These are phyloP conservation scores for Ostreobium quekettii DNA, from an alignment of 139 green algal species.

Conservation along the genomic window DNA sequence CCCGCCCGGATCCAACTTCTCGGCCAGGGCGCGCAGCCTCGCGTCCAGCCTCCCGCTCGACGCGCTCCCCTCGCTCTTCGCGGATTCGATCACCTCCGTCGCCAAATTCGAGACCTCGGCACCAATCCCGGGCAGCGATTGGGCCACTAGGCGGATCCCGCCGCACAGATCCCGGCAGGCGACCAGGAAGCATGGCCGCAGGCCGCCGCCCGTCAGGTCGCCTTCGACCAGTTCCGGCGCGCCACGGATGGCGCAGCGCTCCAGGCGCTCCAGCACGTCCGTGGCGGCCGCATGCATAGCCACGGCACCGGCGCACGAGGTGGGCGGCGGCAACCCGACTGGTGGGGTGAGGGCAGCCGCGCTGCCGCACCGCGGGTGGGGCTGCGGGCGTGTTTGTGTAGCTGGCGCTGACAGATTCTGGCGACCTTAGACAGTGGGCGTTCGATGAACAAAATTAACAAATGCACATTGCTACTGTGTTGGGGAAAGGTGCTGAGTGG, in stretches of 20 bases:
- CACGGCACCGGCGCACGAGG: no score
- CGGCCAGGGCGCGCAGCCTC: background rate
- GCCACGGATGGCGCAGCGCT: background rate
- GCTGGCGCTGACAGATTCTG: no score
- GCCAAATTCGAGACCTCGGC: background rate
- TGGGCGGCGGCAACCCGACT: no score
- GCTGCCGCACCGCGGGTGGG: no score
- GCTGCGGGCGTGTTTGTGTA: no score
- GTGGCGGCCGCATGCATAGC: background rate
- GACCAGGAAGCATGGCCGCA: background rate
- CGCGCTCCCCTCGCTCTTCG: background rate
- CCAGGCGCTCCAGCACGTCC: background rate
- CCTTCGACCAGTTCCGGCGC: background rate
- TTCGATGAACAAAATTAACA: no score
- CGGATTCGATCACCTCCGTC: background rate
- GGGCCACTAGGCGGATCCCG: background rate
- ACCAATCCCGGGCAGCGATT: background rate
- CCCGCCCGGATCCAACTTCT: background rate
- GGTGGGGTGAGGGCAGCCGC: no score
- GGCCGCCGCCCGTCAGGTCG: background rate
- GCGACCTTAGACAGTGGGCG: no score
- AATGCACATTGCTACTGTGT: no score
- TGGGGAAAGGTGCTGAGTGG: no score
- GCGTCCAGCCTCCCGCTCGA: background rate
- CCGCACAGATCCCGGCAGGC: background rate